Base-by-base conservation (phyloP, 2,329 filamentous ascomycete species). In the Lasiodiplodia theobromae region DNA sequence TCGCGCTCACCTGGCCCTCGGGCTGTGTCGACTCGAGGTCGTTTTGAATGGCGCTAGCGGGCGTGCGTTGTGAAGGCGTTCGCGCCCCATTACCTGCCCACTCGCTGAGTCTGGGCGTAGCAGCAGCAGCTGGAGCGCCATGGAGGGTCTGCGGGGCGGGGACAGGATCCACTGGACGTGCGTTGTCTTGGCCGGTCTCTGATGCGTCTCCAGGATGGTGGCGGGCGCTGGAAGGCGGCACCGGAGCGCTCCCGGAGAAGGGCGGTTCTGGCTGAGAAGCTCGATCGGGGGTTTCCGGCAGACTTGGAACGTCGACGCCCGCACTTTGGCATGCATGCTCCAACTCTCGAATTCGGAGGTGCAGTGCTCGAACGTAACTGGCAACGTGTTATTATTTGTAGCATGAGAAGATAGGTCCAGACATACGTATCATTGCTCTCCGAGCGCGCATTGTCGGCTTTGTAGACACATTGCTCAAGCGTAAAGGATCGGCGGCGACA, bases 381-480 rank as follows among this genome's bases (percentile, higher is more conserved):
- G 52, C 8, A 31, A 25, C 16, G 3, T 34, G 52, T 54, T 54
- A 31, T n/a, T 34, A 2, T 14, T 2, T 0, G 14, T 5, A 3
- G 3, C 16, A 25, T 0, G 1, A 28, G 25, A 2, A n/a, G 25
- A 54, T 12, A 25, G 8, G 4, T 4, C 2, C 7, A 7, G 3
- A 34, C 52, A 54, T 28, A 54, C 52, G 52, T 7, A 18, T 54
- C 14, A 4, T 28, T 54, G 16, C 25, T 31, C 25, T 54, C 52
- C 4, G 52, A 31, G 16, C 52, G 52, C 4, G 52, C 52, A 31
- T 54, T 54, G 25, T 54, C 52, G 3, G 52, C 52, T 54, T 31
- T 54, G 52, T 54, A 54, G 52, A 54, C 25, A 28, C 52, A 54
- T 25, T 54, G 52, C 52, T 54, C 52, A 2, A 31, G 52, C 12